Evolutionary conservation across 2,329 filamentous ascomycete species (phyloP), one percentile per base, ranked within the genome.

Genomic region (Cryphonectria carpinicola): DNA sequence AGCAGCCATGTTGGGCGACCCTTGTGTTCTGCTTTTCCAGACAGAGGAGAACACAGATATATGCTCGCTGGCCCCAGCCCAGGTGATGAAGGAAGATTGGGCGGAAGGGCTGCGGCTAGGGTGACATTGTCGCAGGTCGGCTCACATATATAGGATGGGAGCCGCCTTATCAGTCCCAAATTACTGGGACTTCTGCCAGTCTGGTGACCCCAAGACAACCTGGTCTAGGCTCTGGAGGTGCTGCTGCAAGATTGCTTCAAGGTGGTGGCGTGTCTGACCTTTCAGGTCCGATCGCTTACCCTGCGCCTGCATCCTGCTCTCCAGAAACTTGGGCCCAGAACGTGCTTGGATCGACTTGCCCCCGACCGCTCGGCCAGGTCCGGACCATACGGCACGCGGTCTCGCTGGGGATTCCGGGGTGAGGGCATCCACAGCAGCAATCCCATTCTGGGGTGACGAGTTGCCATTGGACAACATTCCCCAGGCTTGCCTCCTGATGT

Each of bases 1-100:
- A n/a, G 68, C 25, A 62, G 62, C 73, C 69, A 54, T 75, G 62
- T 17, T 72, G 70, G 62, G 73, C 74, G 66, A 68, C 70, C 17
- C 6, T 28, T 60, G 60, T 60, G 60, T n/a, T n/a, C 22, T 35
- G 35, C 25, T 19, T 39, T 35, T 52, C 54, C n/a, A 28, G 56
- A 41, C 46, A 58, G 4, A 64, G 35, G 10, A 19, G 60, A 52
- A 4, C 17, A 52, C 19, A 46, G n/a, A 32, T 11, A 2, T 35
- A 43, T 46, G 37, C 37, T 63, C 46, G 61, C 65, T 52, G 28
- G 54, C 19, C 46, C 25, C 41, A 25, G n/a, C n/a, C 32, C 43
- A 58, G 39, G 5, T 68, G 22, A n/a, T 25, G 35, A 52, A 19
- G 54, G 54, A 58, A 32, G 54, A 58, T 28, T 28, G 54, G 54